Evolutionary conservation across 2,329 filamentous ascomycete species (phyloP), one percentile per base, ranked within the genome.

Genomic region (Didymosphaeria variabile): DNA sequence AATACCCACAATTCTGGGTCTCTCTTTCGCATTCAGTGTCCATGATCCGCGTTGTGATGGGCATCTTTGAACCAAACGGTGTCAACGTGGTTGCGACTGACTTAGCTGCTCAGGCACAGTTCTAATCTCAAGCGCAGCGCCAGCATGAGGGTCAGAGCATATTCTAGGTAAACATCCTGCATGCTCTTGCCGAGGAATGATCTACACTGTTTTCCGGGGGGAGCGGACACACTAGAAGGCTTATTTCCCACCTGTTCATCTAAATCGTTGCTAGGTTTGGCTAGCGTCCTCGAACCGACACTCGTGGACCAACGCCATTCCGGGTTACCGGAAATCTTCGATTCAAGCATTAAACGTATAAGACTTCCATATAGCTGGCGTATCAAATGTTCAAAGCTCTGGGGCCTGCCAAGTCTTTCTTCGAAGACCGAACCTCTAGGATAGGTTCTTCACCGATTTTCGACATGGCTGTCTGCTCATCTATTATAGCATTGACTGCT

Each of bases 161-260:
- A 29, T 29, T 29, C 1, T 6, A 29, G 26, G 26, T 29, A 4
- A 29, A 29, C 26, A 5, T 15, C 4, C 34, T 15, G 60, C 55
- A 52, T 67, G 57, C 64, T 67, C 72, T 67, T 69, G 67, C 68
- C 65, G 64, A 72, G 67, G 55, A 17, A 68, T 49, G 68, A 73
- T 72, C 68, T 34, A 64, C 65, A 51, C 50, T 64, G 53, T 62
- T 65, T 63, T 67, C 70, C 64, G 63, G 69, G 68, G 66, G 66
- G 67, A 42, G 47, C 50, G 53, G 55, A 57, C 58, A 34, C 52
- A 66, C 62, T 67, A 52, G 57, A 71, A 73, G 26, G 72, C 70
- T 73, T 73, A 57, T 65, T 65, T 64, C 26, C 49, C 61, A 67
- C 70, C 65, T 66, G 55, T 64, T 66, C 59, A 65, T 64, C 62